Evolutionary conservation across 225 moss, liverwort and hornwort genomes (phyloP), one percentile per base, ranked within the genome.

Genomic region (Lunularia cruciata): DNA sequence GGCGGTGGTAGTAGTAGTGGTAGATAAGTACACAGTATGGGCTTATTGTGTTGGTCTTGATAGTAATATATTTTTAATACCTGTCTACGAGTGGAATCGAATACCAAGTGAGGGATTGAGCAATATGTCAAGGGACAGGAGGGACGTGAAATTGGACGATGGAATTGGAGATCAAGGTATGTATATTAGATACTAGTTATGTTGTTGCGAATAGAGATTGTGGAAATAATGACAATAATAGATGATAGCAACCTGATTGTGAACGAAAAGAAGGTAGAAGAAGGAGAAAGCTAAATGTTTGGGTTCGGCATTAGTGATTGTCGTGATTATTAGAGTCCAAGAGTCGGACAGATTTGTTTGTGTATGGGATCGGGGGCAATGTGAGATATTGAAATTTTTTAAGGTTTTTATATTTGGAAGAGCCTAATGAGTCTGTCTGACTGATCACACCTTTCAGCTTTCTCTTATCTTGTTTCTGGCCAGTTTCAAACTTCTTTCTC

Each of bases 401-500:
- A 16, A 19, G 22, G 23, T 8, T 3, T 4, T 23, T 38, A 11
- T 23, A 6, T 20, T 20, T 39, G 38, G 23, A 3, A 23, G 23
- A 8, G 37, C 20, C 37, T 38, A 8, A 23, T 11, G 60, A 22
- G 23, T 20, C n/a, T n/a, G n/a, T 60, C 11, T 37, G 33, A 37
- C 60, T 60, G 60, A 60, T 60, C 38, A 11, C 60, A 39, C 12
- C 60, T 23, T 11, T 2, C 38, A 39, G 39, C 40, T 40, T 20
- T 6, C 54, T 27, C 8, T 37, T 10, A 19, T 6, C 26, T 0
- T 18, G 7, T 6, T 47, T 65, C 28, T 32, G 46, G 13, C 32
- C 47, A 18, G 65, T 45, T 65, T 65, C 32, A 46, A 39, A 25
- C 22, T 47, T 63, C 15, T n/a, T 8, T 47, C 47, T 47, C 40